phyloP scores from a whole-genome alignment of 2,329 filamentous ascomycete species.

The Verticillium isaacii region DNA sequence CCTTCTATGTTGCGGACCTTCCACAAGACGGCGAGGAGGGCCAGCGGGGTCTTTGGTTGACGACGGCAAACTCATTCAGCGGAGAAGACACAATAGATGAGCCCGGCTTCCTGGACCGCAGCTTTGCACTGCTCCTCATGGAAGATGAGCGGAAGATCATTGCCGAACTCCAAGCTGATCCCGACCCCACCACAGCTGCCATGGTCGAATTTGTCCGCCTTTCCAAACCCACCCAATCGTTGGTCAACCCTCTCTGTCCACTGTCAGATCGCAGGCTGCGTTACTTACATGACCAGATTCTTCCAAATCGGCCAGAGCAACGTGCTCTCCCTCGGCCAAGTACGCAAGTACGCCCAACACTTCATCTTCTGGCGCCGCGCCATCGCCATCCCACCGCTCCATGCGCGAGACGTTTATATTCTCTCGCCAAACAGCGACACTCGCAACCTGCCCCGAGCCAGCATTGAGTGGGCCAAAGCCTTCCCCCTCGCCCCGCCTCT shows the following conservation, averaged over 20 bases:
- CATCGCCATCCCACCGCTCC: conserved; percentile 84
- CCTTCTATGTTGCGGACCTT: conserved; percentile 68
- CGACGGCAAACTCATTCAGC: conserved; percentile 73
- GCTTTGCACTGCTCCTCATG: conserved; percentile 81
- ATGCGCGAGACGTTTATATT: conserved; percentile 85
- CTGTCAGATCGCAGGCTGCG: no score
- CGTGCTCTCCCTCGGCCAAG: conserved; percentile 70
- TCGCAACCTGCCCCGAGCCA: conserved; percentile 62
- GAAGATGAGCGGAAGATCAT: conserved; percentile 73
- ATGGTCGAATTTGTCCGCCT: conserved; percentile 79
- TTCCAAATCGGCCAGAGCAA: conserved; percentile 67
- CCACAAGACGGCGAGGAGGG: conserved; percentile 64
- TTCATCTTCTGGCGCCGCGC: conserved; percentile 95
- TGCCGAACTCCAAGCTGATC: conserved; percentile 70
- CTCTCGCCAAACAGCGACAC: conserved; percentile 86
- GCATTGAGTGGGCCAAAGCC: conserved; percentile 65
- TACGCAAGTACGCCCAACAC: conserved; percentile 85
- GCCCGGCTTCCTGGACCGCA: conserved; percentile 69
- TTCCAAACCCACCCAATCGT: conserved; percentile 64
- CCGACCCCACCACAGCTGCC: conserved; percentile 68
- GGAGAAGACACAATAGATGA: conserved; percentile 65
- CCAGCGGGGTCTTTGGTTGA: conserved; percentile 77
- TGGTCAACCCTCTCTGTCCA: conserved; percentile 21
- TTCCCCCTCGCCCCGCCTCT: conserved; percentile 83
- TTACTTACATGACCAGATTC: conserved; percentile 34